A percentile compares a stretch with the other conserved stretches of the same genome.
Evolutionary conservation across 257 asterid species (phyloP).

Genomic region (Lycium ferocissimum): DNA sequence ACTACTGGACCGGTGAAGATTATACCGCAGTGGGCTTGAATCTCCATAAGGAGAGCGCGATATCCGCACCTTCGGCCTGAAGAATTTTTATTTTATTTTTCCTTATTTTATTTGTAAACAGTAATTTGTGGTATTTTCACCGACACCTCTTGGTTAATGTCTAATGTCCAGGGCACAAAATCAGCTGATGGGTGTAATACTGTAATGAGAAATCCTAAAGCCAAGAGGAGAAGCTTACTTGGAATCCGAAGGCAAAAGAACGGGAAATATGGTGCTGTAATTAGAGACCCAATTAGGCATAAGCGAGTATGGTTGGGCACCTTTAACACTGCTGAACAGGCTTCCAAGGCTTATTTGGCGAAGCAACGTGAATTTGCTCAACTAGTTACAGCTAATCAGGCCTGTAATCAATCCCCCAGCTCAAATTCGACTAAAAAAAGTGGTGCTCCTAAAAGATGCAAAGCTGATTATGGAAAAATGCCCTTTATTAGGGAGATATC

Average conservation of each 20-base stretch:
- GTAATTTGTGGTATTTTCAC: too few species aligned
- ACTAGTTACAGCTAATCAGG: neutral
- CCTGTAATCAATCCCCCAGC: neutral
- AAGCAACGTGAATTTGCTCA: slow-evolving; percentile 8
- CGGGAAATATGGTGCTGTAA: neutral
- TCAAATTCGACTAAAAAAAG: neutral
- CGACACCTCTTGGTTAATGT: too few species aligned
- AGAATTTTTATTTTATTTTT: too few species aligned
- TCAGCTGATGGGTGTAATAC: too few species aligned
- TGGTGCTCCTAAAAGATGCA: neutral
- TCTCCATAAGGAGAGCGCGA: too few species aligned
- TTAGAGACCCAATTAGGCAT: neutral
- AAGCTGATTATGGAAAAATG: neutral
- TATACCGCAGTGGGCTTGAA: too few species aligned
- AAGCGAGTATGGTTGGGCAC: neutral
- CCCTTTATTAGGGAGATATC: slow-evolving; percentile 18
- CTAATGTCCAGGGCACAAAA: too few species aligned
- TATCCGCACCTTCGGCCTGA: too few species aligned
- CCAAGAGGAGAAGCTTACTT: neutral
- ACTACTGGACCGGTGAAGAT: too few species aligned
- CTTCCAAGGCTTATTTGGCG: slow-evolving; percentile 16
- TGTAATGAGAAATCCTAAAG: too few species aligned
- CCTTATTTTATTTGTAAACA: too few species aligned
- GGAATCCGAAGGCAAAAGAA: neutral
- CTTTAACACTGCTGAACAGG: neutral